Conservation (phyloP, 2,329 filamentous ascomycete genomes). For the Kalaharituber pfeilii region DNA sequence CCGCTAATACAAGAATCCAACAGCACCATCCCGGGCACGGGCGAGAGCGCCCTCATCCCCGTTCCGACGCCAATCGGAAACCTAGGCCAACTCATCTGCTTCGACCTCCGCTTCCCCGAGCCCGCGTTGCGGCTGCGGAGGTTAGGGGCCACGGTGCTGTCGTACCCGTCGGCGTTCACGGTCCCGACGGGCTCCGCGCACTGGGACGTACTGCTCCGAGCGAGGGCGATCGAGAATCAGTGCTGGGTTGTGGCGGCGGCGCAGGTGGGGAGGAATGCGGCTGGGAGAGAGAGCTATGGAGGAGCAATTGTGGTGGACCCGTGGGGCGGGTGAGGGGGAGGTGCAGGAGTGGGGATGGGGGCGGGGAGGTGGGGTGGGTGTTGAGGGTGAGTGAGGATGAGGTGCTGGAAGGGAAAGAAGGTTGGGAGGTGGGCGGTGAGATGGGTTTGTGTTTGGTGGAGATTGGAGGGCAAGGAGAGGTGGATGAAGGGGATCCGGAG, state of each 20-base stretch:
- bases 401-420: conserved; percentile 18
- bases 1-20: conserved; percentile 45
- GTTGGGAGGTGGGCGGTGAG: conserved; percentile 28
- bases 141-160: conserved; percentile 54
- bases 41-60: background rate
- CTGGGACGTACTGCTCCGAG: conserved; percentile 63
- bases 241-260: conserved; percentile 75
- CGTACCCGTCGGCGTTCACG: conserved; percentile 84
- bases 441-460: conserved; percentile 37
- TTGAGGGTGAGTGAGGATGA: conserved; percentile 17
- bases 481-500: too few relatives aligned
- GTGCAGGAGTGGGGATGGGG: conserved; percentile 33
- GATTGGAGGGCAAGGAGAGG: conserved; percentile 32
- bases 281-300: conserved; percentile 65
- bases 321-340: conserved; percentile 56
- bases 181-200: conserved; percentile 69
- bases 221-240: conserved; percentile 76
- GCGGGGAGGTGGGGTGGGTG: conserved; percentile 26
- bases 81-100: conserved; percentile 70
- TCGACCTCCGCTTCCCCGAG: conserved; percentile 75
- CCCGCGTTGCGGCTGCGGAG: conserved; percentile 48
- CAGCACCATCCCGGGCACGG: too few relatives aligned
- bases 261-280: conserved; percentile 59
- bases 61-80: conserved; percentile 58
- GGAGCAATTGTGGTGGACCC: conserved; percentile 73